Percentiles rank a stretch among this genome's conserved stretches.
Conservation (phyloP, 371 early-diverging fungal species). For the Mortierella sp. region DNA sequence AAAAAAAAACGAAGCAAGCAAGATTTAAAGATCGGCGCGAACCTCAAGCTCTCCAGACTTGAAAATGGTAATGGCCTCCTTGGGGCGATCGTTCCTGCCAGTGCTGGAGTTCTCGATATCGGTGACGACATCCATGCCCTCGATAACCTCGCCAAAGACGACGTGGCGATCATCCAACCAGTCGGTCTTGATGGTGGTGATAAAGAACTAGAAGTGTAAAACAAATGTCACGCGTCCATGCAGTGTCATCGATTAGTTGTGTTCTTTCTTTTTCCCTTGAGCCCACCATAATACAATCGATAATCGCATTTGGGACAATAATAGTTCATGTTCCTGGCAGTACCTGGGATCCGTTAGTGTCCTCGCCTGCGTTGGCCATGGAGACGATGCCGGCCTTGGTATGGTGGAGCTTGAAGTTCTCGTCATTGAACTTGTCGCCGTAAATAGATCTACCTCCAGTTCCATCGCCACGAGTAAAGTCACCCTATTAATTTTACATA, state of each 20-base stretch:
- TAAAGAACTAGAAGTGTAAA: conserved; percentile 74
- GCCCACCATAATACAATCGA: background rate
- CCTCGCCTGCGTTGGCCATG: conserved; percentile 96
- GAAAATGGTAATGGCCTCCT: conserved; percentile 72
- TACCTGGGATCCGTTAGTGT: conserved; percentile 99
- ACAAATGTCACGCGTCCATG: background rate
- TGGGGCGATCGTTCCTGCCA: conserved; percentile 73
- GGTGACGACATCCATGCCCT: conserved; percentile 84
- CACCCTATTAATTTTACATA: conserved; percentile 65
- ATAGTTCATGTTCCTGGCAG: background rate
- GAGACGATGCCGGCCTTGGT: conserved; percentile 86
- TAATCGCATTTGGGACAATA: background rate
- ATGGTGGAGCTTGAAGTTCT: conserved; percentile 95
- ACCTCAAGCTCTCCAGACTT: conserved; percentile 80
- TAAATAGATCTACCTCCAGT: conserved; percentile 98
- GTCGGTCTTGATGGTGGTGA: conserved; percentile 84
- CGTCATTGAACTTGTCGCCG: conserved; percentile 93
- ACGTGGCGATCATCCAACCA: conserved; percentile 93
- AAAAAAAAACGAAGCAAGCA: conserved; percentile 1
- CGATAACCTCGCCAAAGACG: conserved; percentile 91
- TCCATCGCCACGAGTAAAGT: conserved; percentile 87
- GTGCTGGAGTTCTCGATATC: conserved; percentile 75
- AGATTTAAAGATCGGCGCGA: conserved; percentile 2
- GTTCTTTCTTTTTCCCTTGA: background rate
- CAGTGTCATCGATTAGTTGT: conserved; percentile 1